Evolutionary conservation across 2,329 filamentous ascomycete species (phyloP).

Genomic region (Blastomyces gilchristii): DNA sequence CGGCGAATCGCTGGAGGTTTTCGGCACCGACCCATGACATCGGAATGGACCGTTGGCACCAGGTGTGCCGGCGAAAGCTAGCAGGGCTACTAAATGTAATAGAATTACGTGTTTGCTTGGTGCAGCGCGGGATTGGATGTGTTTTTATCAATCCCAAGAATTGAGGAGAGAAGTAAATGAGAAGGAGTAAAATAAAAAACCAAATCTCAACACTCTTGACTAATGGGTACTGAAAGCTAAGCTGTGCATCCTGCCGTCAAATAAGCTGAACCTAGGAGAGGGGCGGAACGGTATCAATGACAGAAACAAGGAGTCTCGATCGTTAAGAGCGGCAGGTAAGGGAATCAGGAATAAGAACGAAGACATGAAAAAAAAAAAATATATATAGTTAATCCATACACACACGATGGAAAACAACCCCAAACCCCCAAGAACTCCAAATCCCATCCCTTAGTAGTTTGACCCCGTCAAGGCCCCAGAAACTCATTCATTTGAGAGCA

Average conservation of each 20-base stretch:
- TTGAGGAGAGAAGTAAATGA: neutral
- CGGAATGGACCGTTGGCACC: neutral
- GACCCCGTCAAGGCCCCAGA: neutral
- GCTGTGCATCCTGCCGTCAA: neutral
- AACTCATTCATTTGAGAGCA: neutral
- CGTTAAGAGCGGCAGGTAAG: neutral
- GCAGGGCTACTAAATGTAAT: neutral
- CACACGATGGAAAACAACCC: neutral
- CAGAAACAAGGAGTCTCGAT: neutral
- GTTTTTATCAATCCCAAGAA: neutral
- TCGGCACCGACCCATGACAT: neutral
- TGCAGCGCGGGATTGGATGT: neutral
- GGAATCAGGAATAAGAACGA: neutral
- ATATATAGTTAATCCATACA: neutral
- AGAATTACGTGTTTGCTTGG: neutral
- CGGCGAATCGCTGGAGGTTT: neutral
- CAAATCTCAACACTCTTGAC: neutral
- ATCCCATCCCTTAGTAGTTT: neutral
- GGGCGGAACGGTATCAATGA: neutral
- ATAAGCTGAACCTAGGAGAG: neutral
- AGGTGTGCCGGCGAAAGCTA: neutral
- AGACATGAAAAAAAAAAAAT: neutral
- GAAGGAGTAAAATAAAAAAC: neutral
- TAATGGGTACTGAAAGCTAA: neutral
- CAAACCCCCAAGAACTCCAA: conserved; percentile 1